Evolutionary conservation across 106 monocot species (phyloP).

Genomic region (Gastrodia elata): DNA sequence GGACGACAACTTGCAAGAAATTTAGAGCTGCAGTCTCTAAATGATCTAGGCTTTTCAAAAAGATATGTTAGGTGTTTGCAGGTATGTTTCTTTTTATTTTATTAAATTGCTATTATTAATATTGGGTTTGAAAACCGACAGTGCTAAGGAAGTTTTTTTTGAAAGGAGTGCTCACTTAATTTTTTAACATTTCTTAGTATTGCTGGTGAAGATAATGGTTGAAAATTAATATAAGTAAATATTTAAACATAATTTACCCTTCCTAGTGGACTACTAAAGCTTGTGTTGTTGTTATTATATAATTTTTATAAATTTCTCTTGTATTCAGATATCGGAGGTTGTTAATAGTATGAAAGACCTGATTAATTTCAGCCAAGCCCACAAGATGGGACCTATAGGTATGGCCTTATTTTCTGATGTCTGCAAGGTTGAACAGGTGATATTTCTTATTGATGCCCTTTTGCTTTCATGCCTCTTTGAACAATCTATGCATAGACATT

Average conservation of each 20-base stretch:
- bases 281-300: too few relatives aligned
- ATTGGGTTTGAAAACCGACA: background rate
- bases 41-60: conserved; percentile 71
- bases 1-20: conserved; percentile 55
- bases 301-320: background rate
- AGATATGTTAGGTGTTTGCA: conserved; percentile 65
- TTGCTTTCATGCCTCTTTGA: background rate
- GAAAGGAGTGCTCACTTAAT: background rate
- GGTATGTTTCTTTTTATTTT: conserved; percentile 18
- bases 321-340: conserved; percentile 51
- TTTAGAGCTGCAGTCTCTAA: conserved; percentile 54
- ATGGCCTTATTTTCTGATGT: conserved; percentile 8
- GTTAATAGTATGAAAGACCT: conserved; percentile 73
- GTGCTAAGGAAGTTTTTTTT: background rate
- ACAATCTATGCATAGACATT: background rate
- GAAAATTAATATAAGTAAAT: background rate
- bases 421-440: background rate
- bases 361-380: conserved; percentile 49
- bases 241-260: background rate
- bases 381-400: conserved; percentile 65
- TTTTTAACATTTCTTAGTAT: background rate
- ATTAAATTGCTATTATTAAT: background rate
- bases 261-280: too few relatives aligned
- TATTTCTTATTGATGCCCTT: background rate
- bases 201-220: background rate